These are phyloP conservation scores for Parathielavia appendiculata DNA, from an alignment of 495 filamentous ascomycete genomes.

Conservation along the genomic window DNA sequence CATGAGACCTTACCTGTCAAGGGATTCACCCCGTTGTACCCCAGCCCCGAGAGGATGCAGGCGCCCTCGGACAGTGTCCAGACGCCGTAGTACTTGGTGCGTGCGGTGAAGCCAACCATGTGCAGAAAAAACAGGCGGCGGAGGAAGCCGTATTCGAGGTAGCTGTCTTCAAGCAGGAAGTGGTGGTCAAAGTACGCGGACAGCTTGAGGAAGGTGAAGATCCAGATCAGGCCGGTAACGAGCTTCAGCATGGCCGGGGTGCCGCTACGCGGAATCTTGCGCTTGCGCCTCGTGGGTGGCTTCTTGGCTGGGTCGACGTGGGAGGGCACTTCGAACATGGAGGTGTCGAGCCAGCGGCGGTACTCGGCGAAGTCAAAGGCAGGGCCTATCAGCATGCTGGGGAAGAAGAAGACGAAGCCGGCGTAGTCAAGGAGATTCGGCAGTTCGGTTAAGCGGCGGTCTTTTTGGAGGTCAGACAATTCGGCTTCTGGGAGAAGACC, in stretches of 20 bases:
- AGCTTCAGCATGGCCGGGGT: conserved; percentile 79
- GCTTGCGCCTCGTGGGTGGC: conserved; percentile 81
- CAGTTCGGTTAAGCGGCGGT: conserved; percentile 67
- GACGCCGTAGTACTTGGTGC: conserved; percentile 92
- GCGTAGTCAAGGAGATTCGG: conserved; percentile 73
- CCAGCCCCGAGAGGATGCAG: conserved; percentile 88
- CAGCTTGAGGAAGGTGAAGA: conserved; percentile 71
- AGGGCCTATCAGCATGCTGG: conserved; percentile 77
- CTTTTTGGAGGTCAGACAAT: conserved; percentile 80
- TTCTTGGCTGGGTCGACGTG: conserved; percentile 72
- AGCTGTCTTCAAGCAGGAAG: conserved; percentile 54
- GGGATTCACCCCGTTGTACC: conserved; percentile 87
- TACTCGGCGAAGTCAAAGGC: conserved; percentile 94
- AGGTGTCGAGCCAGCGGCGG: conserved; percentile 83
- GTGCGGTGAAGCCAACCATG: conserved; percentile 72
- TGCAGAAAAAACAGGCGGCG: conserved; percentile 70
- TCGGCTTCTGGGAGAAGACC: conserved; percentile 71
- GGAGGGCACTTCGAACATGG: conserved; percentile 84
- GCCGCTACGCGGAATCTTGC: conserved; percentile 88
- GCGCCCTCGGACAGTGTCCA: conserved; percentile 92
- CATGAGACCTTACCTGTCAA: conserved; percentile 77
- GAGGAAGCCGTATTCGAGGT: conserved; percentile 60
- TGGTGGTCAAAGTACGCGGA: conserved; percentile 57
- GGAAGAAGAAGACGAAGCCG: conserved; percentile 93
- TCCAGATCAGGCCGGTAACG: conserved; percentile 66